Evolutionary conservation across 2,329 filamentous ascomycete species (phyloP), one percentile per base, ranked within the genome.

Genomic region (Calonectria multiphialidica): DNA sequence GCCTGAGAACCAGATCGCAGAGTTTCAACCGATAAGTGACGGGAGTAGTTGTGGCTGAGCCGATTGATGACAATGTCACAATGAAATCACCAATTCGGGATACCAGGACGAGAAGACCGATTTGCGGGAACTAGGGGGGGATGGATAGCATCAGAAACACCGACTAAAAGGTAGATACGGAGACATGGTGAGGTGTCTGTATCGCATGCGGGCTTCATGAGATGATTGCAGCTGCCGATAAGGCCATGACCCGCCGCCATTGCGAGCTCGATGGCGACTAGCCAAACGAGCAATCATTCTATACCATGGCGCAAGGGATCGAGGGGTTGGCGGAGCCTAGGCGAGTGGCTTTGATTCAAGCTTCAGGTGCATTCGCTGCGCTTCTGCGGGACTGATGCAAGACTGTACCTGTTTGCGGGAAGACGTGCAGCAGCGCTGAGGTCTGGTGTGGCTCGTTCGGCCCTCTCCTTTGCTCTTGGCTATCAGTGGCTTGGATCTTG

Each of bases 261-360:
- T 63, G 47, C 50, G 35, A 30, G 66, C 37, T 50, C 23, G 15
- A 61, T 30, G 33, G 53, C 30, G 50, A 28, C 62, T 65, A 59
- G 15, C 59, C 53, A 64, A 50, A 37, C 45, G 12, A 47, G 59
- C 21, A 47, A 55, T 16, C 23, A 28, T 25, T 55, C 33, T 70
- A 49, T 70, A 40, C 37, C 44, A 63, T 25, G 47, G 53, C 55
- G 37, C 21, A 64, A 50, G 21, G 50, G 21, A 28, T 50, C n/a
- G 12, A 49, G 25, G 16, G 16, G 55, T 33, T 62, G 61, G 53
- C 55, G 35, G 33, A 28, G 50, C 18, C 53, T 16, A 25, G 66
- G 25, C 23, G 66, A 33, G 59, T 74, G 70, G 69, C 71, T 73
- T 61, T 68, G 57, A 33, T 71, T 64, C 69, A 55, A 53, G n/a